A percentile compares a stretch with the other conserved stretches of the same genome.
Conservation (phyloP, 352 stramenopile genomes). For the Aphanomyces cochlioides region DNA sequence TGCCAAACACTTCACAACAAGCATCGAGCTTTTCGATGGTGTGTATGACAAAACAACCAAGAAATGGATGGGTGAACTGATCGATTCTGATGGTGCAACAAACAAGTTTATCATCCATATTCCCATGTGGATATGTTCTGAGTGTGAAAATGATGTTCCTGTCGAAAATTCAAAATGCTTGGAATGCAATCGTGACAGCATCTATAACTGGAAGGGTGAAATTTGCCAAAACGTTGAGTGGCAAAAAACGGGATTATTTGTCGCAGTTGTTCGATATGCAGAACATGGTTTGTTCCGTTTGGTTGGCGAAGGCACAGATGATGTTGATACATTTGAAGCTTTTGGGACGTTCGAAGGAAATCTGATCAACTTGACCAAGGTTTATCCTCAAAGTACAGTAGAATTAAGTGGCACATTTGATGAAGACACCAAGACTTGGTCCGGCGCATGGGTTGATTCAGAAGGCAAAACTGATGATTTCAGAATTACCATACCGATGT, state of each 20-base stretch:
- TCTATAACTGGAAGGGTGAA: background rate
- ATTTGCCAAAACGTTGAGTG: background rate
- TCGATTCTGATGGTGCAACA: background rate
- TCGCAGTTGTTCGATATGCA: too few relatives aligned
- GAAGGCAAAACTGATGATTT: background rate
- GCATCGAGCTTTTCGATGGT: background rate
- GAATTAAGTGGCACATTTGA: background rate
- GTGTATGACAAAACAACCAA: background rate
- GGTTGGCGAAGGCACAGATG: slow-evolving; percentile 21
- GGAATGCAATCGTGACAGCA: background rate
- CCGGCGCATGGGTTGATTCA: background rate
- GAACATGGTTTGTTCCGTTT: too few relatives aligned
- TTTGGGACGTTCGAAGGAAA: slow-evolving; percentile 2
- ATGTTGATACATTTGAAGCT: slow-evolving; percentile 1
- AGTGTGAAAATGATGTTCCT: background rate
- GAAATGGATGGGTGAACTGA: background rate
- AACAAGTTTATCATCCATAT: background rate
- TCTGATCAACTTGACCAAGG: slow-evolving; percentile 7
- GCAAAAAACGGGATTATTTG: too few relatives aligned
- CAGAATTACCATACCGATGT: background rate
- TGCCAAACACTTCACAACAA: background rate
- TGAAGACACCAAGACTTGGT: background rate
- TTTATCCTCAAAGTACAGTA: background rate
- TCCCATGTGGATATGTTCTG: background rate
- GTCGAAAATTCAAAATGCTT: background rate